A percentile compares a stretch with the other conserved stretches of the same genome.
Conservation (phyloP, 139 green algal genomes). For the Chlamydomonas sphaeroides region DNA sequence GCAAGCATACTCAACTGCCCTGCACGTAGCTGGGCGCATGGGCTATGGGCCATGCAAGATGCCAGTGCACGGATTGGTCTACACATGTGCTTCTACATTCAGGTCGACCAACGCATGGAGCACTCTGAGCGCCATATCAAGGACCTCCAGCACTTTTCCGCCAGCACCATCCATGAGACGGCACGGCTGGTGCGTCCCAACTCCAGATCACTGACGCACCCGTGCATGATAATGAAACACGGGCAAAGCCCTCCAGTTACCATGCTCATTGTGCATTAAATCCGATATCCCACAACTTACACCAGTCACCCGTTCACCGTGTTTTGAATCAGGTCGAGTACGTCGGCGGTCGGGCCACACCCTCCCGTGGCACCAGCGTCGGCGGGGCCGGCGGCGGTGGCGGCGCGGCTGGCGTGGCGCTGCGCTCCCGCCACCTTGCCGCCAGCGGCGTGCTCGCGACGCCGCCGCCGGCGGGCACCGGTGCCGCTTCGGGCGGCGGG, state of each 20-base stretch:
- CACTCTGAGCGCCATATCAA: constrained; percentile 37
- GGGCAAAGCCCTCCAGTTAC: too few species aligned
- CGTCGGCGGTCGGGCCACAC: neutral
- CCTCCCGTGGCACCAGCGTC: neutral
- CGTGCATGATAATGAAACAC: too few species aligned
- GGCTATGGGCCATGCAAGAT: too few species aligned
- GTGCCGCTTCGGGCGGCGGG: too few species aligned
- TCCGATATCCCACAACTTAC: too few species aligned
- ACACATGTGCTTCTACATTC: too few species aligned
- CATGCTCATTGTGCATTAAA: too few species aligned
- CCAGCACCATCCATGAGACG: constrained; percentile 41
- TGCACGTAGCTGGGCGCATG: too few species aligned
- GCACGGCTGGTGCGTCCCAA: constrained; percentile 36
- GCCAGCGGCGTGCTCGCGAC: neutral
- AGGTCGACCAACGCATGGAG: constrained; percentile 15
- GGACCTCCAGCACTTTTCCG: constrained; percentile 47
- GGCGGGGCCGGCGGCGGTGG: neutral
- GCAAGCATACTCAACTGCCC: too few species aligned
- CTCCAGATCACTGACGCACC: too few species aligned
- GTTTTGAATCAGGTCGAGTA: constrained; percentile 15
- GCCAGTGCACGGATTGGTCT: too few species aligned
- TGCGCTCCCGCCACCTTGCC: neutral
- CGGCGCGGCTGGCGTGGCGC: neutral
- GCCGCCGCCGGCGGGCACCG: neutral
- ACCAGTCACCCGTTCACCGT: too few species aligned